Evolutionary conservation across 805 yeast species (phyloP), one percentile per base, ranked within the genome.

Genomic region (Metschnikowia similis): DNA sequence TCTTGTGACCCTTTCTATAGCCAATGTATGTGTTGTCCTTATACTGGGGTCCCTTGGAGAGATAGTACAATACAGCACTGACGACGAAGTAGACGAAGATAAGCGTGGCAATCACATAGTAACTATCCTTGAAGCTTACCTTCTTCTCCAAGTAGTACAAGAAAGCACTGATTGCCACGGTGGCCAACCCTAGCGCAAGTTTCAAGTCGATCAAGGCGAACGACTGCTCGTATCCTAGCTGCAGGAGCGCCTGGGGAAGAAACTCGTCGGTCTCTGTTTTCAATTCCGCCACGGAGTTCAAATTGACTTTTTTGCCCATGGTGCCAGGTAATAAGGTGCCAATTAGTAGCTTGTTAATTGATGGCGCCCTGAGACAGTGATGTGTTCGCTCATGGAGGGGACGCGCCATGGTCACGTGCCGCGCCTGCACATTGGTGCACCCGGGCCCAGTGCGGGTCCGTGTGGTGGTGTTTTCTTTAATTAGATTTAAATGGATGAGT

Each of bases 1-100:
- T 50, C 55, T 72, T 71, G 14, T 69, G 66, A 11, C 55, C 52
- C 26, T 62, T 63, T 27, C 60, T 56, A 48, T 52, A 48, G 0
- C 86, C 86, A 13, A 70, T 66, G 56, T 71, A 81, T 56, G 76
- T 77, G 50, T 70, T 70, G 52, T 76, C 59, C 56, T 78, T 79
- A 56, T 72, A 74, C 11, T 64, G 57, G 32, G 61, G 59, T 39
- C 60, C 61, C 16, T 65, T 54, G 50, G 72, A 66, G 11, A 75
- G 49, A 45, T 57, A 71, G 49, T 56, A 63, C 61, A 74, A 62
- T 3, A 67, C 56, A 2, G 55, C 60, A 46, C 76, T 72, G 34
- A 74, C 47, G 6, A 63, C 34, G 35, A 70, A 70, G 56, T 79
- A 81, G 4, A 63, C 55, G 7, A 54, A 62, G 14, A 80, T 72